phyloP scores from a whole-genome alignment of 805 yeast genomes.

The Yarrowia phangngaensis region DNA sequence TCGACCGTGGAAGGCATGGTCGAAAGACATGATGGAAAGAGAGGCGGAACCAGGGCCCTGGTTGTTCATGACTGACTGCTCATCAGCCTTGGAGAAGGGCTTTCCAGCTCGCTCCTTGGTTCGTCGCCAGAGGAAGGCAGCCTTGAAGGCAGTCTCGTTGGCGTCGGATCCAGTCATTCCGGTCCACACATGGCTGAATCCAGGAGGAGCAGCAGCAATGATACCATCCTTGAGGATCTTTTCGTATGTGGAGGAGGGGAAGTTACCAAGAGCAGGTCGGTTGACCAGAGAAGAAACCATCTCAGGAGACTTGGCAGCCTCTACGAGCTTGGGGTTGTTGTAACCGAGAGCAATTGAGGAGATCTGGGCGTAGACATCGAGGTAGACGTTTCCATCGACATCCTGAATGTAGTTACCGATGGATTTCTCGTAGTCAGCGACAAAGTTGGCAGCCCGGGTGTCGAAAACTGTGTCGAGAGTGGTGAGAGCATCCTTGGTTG shows the following conservation, averaged over 20 bases:
- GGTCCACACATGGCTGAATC: constrained; percentile 70
- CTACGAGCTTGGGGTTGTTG: constrained; percentile 72
- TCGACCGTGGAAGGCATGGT: constrained; percentile 91
- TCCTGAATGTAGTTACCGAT: constrained; percentile 76
- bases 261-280: constrained; percentile 82
- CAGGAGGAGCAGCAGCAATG: constrained; percentile 72
- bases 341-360: constrained; percentile 83
- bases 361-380: constrained; percentile 79
- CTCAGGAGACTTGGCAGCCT: constrained; percentile 64
- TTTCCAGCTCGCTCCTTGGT: constrained; percentile 59
- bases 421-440: constrained; percentile 72
- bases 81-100: constrained; percentile 62
- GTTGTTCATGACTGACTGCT: constrained; percentile 70
- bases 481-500: constrained; percentile 50
- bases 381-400: constrained; percentile 68
- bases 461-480: constrained; percentile 62
- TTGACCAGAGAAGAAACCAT: constrained; percentile 71
- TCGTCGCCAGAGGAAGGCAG: constrained; percentile 79
- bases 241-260: constrained; percentile 63
- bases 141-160: constrained; percentile 83
- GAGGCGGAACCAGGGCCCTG: constrained; percentile 86
- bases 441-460: constrained; percentile 66
- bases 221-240: constrained; percentile 52
- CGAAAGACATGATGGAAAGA: constrained; percentile 78
- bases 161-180: constrained; percentile 86